A percentile compares a stretch with the other conserved stretches of the same genome.
phyloP scores from a whole-genome alignment of 2,329 filamentous ascomycete species.

The Boeremia exigua region DNA sequence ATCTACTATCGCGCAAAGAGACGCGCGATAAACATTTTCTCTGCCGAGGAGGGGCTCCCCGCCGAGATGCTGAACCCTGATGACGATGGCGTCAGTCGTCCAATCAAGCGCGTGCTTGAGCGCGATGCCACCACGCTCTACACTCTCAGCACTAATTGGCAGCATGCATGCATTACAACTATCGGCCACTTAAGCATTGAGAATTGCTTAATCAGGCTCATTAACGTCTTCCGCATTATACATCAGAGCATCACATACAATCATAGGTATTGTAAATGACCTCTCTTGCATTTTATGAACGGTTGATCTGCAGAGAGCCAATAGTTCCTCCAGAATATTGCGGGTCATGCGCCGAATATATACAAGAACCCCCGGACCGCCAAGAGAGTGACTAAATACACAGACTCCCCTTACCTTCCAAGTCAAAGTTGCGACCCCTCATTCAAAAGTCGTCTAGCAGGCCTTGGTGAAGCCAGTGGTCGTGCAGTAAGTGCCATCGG shows the following conservation, averaged over 20 bases:
- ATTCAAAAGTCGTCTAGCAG: neutral
- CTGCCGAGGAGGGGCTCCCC: constrained; percentile 26
- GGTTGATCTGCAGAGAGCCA: too few species aligned
- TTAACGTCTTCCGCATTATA: too few species aligned
- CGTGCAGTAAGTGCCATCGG: constrained; percentile 20
- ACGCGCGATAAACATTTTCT: constrained; percentile 26
- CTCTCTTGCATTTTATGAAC: too few species aligned
- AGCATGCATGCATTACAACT: too few species aligned
- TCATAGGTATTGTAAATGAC: too few species aligned
- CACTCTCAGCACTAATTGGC: too few species aligned
- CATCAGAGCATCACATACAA: too few species aligned
- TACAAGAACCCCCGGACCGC: neutral
- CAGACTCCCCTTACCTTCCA: neutral
- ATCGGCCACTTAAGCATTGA: too few species aligned
- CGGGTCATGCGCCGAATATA: neutral
- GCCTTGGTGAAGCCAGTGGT: constrained; percentile 6
- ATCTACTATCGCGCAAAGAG: constrained; percentile 23
- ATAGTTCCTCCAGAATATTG: too few species aligned
- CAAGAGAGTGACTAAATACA: neutral
- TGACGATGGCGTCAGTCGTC: constrained; percentile 28
- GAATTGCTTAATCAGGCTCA: too few species aligned
- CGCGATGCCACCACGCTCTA: too few species aligned
- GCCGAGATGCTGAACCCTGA: constrained; percentile 29
- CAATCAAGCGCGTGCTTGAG: constrained; percentile 16
- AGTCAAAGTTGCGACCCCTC: neutral